A percentile compares a stretch with the other conserved stretches of the same genome.
Evolutionary conservation across 2,329 filamentous ascomycete genomes (phyloP).

Genomic region (Ilyonectria destructans): DNA sequence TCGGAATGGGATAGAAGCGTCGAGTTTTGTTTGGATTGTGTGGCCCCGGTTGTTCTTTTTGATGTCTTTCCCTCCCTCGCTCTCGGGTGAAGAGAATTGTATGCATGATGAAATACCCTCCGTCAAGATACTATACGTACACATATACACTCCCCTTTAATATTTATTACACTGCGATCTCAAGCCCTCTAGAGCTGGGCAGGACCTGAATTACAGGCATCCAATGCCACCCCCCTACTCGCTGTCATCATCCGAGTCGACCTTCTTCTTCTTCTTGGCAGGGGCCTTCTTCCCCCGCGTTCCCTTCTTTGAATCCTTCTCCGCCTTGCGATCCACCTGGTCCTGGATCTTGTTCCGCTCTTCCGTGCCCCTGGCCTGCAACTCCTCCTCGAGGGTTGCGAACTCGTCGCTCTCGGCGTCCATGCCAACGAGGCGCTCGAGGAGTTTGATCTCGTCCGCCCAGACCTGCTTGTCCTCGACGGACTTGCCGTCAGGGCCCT

Average conservation of each 20-base stretch:
- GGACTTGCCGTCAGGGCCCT: constrained; percentile 75
- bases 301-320: constrained; percentile 67
- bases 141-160: constrained; percentile 6
- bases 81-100: constrained; percentile 17
- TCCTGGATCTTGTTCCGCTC: constrained; percentile 85
- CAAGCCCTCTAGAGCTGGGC: not conserved
- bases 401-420: constrained; percentile 85
- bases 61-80: too few species aligned
- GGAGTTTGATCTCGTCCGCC: constrained; percentile 94
- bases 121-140: constrained; percentile 9
- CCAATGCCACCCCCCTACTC: constrained; percentile 39
- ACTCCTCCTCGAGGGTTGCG: constrained; percentile 71
- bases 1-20: constrained; percentile 14
- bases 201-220: not conserved
- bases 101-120: constrained; percentile 30
- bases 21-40: constrained; percentile 17
- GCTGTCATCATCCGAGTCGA: constrained; percentile 54
- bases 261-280: constrained; percentile 56
- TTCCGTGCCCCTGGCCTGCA: constrained; percentile 78
- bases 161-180: constrained; percentile 14
- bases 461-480: constrained; percentile 87
- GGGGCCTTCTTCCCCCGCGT: constrained; percentile 35
- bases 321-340: constrained; percentile 83
- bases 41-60: constrained; percentile 16
- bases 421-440: constrained; percentile 91